Evolutionary conservation across 2,329 filamentous ascomycete species (phyloP).

Genomic region (Akanthomyces uredinophilus): DNA sequence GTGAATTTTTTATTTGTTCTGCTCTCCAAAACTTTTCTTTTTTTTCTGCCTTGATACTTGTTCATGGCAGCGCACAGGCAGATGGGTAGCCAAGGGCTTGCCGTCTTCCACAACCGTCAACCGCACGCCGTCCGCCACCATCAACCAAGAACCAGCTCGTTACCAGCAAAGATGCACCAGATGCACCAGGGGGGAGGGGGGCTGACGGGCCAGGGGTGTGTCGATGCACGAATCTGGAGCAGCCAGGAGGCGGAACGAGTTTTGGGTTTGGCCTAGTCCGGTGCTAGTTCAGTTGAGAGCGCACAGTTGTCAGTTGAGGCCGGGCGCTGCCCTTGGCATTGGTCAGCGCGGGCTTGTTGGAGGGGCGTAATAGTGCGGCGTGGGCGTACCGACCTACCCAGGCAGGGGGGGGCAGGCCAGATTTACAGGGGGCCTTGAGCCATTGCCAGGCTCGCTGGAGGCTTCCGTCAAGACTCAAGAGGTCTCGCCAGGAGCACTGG

Average conservation of each 20-base stretch:
- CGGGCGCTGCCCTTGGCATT: slow-evolving; percentile 1
- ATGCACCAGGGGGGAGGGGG: too few relatives aligned
- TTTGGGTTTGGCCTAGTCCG: slow-evolving; percentile 10
- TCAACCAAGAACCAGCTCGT: background rate
- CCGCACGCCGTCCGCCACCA: background rate
- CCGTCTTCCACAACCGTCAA: background rate
- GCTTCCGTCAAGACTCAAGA: background rate
- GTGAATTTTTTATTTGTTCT: background rate
- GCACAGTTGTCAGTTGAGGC: slow-evolving; percentile 11
- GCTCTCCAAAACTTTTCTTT: background rate
- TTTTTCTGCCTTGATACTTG: too few relatives aligned
- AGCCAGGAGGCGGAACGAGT: slow-evolving; percentile 6
- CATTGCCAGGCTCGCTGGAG: too few relatives aligned
- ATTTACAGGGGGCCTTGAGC: background rate
- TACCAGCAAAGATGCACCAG: background rate
- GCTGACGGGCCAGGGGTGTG: slow-evolving; percentile 3
- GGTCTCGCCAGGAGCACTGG: too few relatives aligned
- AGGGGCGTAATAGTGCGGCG: background rate
- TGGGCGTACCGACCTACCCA: too few relatives aligned
- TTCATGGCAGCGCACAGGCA: background rate
- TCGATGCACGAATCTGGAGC: slow-evolving; percentile 12
- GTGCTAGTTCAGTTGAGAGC: slow-evolving; percentile 13
- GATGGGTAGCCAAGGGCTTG: background rate
- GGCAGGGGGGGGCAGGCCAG: background rate
- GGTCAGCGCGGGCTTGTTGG: background rate